Base-by-base conservation (phyloP, 257 asterid genomes). In the Apocynum venetum region DNA sequence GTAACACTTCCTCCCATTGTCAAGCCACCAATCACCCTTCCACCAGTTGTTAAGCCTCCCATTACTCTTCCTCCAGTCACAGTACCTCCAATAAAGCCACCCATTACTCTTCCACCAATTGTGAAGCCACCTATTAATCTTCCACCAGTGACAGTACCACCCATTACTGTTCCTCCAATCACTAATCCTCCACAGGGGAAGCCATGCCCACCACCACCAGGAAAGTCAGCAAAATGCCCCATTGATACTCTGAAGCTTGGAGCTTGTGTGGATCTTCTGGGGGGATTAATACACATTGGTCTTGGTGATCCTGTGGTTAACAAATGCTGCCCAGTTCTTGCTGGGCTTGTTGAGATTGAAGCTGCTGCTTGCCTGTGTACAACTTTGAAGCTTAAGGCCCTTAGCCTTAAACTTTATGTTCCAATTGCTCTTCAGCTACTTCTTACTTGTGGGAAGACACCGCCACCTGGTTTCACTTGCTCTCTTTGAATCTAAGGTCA, bases 391-490 rank as follows among this genome's bases (percentile, higher is more conserved):
- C 25, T 91, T 8, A 93, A 90, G 74, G 87, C 89, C 4, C 84
- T 93, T 1, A 91, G 90, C 77, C 91, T 93, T 25, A 82, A 89
- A 4, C 78, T 90, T 1, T 90, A 46, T 79, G 88, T 93, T 20
- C 98, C 98, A n/a, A 70, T 93, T 31, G 98, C 97, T 47, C 92
- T 91, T 35, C 85, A 93, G 87, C 97, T 93, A 1, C 98, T 91
- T 36, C 70, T 88, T 69, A 86, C 93, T 61, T 93, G 97, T 78
- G 97, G 97, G 47, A 89, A 93, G 83, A 71, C 91, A 0, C 97
- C 97, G 9, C 97, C 97, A 2, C 98, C 98, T 57, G 98, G 98
- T 68, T 93, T 78, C 91, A 93, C 98, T 79, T 93, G 98, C 88
- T 79, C 93, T 60, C 80, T 91, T 87, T 92, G 81, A 75, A 79